Evolutionary conservation across 192 early-diverging fungal genomes (phyloP).

Genomic region (Coemansia sp.): DNA sequence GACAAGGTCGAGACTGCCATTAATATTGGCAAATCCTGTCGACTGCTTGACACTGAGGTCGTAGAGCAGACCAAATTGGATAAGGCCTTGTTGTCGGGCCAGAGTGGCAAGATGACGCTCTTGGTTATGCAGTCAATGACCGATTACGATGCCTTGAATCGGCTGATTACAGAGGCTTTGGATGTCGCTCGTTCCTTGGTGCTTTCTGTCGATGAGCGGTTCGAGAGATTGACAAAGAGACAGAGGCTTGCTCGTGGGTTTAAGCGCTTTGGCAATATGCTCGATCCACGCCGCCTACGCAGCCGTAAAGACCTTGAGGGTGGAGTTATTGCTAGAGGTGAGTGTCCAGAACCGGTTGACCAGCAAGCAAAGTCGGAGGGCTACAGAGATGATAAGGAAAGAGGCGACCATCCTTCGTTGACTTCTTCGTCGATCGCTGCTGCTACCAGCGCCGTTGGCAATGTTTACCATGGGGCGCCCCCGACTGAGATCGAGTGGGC

Average conservation of each 20-base stretch:
- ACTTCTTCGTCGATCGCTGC: not conserved
- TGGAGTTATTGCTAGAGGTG: not conserved
- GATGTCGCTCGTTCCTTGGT: conserved; percentile 18
- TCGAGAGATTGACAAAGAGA: conserved; percentile 26
- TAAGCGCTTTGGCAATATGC: conserved; percentile 38
- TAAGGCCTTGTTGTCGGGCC: not conserved
- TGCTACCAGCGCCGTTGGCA: not conserved
- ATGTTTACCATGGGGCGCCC: not conserved
- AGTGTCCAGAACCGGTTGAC: not conserved
- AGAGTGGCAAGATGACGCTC: conserved; percentile 1
- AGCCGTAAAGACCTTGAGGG: not conserved
- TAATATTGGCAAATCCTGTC: conserved; percentile 83
- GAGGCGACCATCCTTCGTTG: not conserved
- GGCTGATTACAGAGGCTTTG: conserved; percentile 24
- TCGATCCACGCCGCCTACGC: conserved; percentile 15
- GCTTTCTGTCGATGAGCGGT: conserved; percentile 35
- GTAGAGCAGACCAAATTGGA: conserved; percentile 36
- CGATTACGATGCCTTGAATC: conserved; percentile 17
- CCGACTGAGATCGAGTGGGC: conserved; percentile 2
- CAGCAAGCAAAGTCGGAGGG: not conserved
- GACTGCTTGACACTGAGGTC: conserved; percentile 58
- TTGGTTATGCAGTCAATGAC: conserved; percentile 36
- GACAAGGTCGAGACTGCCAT: conserved; percentile 92
- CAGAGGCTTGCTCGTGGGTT: conserved; percentile 41
- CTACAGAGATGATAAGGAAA: not conserved